phyloP scores from a whole-genome alignment of 192 early-diverging fungal genomes.

The Coemansia interrupta region DNA sequence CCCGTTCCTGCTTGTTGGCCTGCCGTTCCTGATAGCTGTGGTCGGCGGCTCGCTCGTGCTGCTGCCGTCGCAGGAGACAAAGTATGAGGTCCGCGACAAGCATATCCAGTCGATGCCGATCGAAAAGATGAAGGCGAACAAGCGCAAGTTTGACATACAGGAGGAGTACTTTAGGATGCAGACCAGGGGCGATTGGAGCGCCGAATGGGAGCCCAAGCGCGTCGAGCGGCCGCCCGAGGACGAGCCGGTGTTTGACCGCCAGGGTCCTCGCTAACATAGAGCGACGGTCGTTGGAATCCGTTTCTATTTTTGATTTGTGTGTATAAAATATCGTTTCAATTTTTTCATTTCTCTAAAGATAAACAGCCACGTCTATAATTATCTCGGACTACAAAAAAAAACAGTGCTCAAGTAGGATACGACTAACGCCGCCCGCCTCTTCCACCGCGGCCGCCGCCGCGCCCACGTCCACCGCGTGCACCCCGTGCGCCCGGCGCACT shows the following conservation, averaged over 20 bases:
- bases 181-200: conserved; percentile 31
- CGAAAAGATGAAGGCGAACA: conserved; percentile 57
- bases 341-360: background rate
- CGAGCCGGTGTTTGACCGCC: conserved; percentile 50
- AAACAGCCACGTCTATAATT: background rate
- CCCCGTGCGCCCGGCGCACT: conserved; percentile 11
- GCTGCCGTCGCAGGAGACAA: conserved; percentile 67
- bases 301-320: background rate
- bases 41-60: conserved; percentile 70
- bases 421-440: conserved; percentile 57
- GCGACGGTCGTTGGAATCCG: background rate
- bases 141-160: conserved; percentile 63
- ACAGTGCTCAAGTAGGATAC: background rate
- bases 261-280: conserved; percentile 11
- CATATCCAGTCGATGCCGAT: conserved; percentile 53
- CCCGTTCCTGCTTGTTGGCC: conserved; percentile 67
- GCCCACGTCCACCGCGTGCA: conserved; percentile 54
- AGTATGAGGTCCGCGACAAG: conserved; percentile 71
- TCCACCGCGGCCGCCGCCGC: conserved; percentile 69
- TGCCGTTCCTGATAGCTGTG: conserved; percentile 67
- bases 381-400: background rate
- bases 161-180: conserved; percentile 66
- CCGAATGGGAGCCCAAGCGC: conserved; percentile 51
- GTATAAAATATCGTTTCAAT: conserved; percentile 1
- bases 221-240: conserved; percentile 43